A percentile compares a stretch with the other conserved stretches of the same genome.
These are phyloP conservation scores for Penicillium sp. DNA, from an alignment of 2,329 filamentous ascomycete genomes.

Conservation along the genomic window DNA sequence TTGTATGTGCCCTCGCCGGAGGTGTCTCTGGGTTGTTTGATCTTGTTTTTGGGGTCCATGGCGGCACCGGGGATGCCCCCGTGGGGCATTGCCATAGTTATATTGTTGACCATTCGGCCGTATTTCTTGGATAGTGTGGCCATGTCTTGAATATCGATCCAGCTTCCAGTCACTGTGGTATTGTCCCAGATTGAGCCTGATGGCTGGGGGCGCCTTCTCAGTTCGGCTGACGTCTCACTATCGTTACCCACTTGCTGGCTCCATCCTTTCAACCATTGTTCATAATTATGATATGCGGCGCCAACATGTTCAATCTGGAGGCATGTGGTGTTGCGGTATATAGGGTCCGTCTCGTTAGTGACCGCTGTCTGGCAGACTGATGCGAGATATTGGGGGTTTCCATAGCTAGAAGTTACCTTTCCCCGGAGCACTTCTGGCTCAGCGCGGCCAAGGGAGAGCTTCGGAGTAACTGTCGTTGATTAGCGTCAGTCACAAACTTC, in stretches of 20 bases:
- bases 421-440: constrained; percentile 52
- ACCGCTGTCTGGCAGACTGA: constrained; percentile 62
- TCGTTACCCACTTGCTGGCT: constrained; percentile 44
- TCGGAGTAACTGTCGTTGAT: constrained; percentile 58
- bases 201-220: constrained; percentile 54
- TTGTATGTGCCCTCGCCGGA: constrained; percentile 65
- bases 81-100: constrained; percentile 74
- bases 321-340: constrained; percentile 54
- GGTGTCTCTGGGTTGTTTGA: constrained; percentile 65
- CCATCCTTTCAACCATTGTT: constrained; percentile 60
- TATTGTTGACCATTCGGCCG: constrained; percentile 65
- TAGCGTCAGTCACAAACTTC: background rate
- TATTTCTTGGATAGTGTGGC: constrained; percentile 49
- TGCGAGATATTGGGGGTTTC: constrained; percentile 57
- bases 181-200: constrained; percentile 67
- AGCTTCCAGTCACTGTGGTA: constrained; percentile 64
- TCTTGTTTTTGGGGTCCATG: constrained; percentile 57
- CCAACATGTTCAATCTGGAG: constrained; percentile 67
- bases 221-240: constrained; percentile 41
- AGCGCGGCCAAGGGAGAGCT: constrained; percentile 59
- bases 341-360: constrained; percentile 38
- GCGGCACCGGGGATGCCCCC: constrained; percentile 64
- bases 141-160: constrained; percentile 62
- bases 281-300: constrained; percentile 64
- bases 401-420: constrained; percentile 59